Percentiles rank a stretch among this genome's conserved stretches.
phyloP scores from a whole-genome alignment of 129 eudicot species.

The Tanacetum coccineum region DNA sequence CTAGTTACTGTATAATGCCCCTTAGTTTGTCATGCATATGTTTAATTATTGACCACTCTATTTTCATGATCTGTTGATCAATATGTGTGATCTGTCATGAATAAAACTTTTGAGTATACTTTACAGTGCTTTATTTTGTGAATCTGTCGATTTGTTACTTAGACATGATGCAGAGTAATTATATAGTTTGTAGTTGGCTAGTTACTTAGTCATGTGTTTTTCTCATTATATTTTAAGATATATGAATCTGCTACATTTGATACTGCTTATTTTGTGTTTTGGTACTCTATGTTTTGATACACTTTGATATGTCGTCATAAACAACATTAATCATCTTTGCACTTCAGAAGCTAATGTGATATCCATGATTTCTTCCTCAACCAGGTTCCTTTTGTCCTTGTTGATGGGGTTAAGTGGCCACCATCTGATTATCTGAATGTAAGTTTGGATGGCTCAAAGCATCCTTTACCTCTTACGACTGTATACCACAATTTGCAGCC shows the following conservation, averaged over 20 bases:
- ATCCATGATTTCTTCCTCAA: slow-evolving; percentile 15
- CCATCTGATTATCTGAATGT: slow-evolving; percentile 60
- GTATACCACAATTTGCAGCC: slow-evolving; percentile 91
- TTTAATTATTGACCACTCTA: neutral
- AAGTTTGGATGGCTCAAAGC: slow-evolving; percentile 87
- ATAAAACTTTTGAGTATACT: neutral
- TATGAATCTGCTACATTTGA: too few relatives aligned
- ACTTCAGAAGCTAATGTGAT: slow-evolving; percentile 4
- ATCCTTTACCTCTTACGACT: slow-evolving; percentile 76
- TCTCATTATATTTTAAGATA: too few relatives aligned
- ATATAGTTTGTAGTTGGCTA: neutral
- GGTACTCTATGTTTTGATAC: too few relatives aligned
- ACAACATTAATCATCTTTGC: neutral
- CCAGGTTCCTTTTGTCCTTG: slow-evolving; percentile 87
- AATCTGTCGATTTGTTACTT: neutral
- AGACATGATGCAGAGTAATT: neutral
- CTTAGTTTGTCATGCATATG: slow-evolving; percentile 10
- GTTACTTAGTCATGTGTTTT: slow-evolving; percentile 1
- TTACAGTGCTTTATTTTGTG: neutral
- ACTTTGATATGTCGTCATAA: too few relatives aligned
- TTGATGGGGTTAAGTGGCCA: slow-evolving; percentile 68
- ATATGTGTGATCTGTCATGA: neutral
- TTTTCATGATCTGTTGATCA: slow-evolving; percentile 6
- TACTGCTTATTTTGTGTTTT: too few relatives aligned
- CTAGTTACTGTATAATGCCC: slow-evolving; percentile 1